Evolutionary conservation across 73 alveolate genomes (phyloP), one percentile per base, ranked within the genome.

Genomic region (Stentor coeruleus): DNA sequence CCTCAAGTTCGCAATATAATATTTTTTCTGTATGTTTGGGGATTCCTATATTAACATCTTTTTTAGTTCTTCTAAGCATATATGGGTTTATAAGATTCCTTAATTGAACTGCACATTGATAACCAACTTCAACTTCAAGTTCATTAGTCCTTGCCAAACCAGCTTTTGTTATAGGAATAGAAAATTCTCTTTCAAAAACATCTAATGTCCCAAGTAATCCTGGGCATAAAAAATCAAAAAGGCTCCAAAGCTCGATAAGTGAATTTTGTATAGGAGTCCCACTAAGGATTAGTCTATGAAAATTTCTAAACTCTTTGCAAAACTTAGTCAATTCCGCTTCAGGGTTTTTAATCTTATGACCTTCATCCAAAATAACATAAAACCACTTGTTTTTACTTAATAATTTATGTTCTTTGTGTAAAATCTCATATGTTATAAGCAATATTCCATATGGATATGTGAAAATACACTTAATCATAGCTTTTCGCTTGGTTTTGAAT

Each of bases 241-340:
- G 87, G 30, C 99, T 93, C 99, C 99, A 98, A 55, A 98, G 93
- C 91, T 98, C 99, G 79, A 92, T 87, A 3, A 98, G 98, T 83
- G 94, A 94, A 90, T 98, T 98, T 87, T 98, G 96, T 42, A 98
- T 95, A 1, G 99, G 99, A 15, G 99, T 97, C 33, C 99, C 99
- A 0, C 99, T 95, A 66, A 98, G 82, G 3, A 96, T 93, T 35
- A 98, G 81, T 60, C 98, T 95, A 86, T 92, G 98, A 38, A 96
- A 96, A 0, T 98, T 89, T 76, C 93, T 85, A 26, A 98, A 84
- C 20, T 85, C 73, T 73, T 93, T 93, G 20, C 91, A 88, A 0
- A 96, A 90, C 76, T 85, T 85, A 74, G 97, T 91, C 59, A 90
- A 85, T 72, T 92, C 91, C n/a, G 98, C 91, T 49, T 90, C 91